A percentile compares a stretch with the other conserved stretches of the same genome.
phyloP scores from a whole-genome alignment of 2,329 filamentous ascomycete genomes.

The Anthostomella pinea region DNA sequence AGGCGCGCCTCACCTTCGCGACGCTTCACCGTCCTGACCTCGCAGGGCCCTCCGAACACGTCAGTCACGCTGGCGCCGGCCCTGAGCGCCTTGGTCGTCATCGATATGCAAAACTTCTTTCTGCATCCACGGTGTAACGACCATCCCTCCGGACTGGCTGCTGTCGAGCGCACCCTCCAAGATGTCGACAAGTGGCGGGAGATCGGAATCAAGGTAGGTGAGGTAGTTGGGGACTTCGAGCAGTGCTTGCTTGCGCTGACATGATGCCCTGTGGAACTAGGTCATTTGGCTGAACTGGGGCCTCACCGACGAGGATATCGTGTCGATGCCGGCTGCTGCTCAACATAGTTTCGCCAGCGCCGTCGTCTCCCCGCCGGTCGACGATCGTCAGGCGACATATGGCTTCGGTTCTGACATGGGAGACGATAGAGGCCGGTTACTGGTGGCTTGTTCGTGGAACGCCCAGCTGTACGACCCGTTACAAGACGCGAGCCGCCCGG shows the following conservation, averaged over 20 bases:
- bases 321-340: conserved; percentile 47
- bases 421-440: conserved; percentile 38
- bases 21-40: conserved; percentile 24
- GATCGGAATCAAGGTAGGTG: conserved; percentile 45
- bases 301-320: conserved; percentile 49
- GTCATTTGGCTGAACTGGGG: conserved; percentile 44
- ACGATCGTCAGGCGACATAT: conserved; percentile 15
- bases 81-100: conserved; percentile 45
- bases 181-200: conserved; percentile 45
- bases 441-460: conserved; percentile 57
- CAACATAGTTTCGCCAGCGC: conserved; percentile 45
- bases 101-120: conserved; percentile 55
- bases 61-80: conserved; percentile 38
- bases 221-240: no score
- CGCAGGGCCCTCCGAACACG: conserved; percentile 26
- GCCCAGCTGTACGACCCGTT: conserved; percentile 48
- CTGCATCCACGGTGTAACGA: conserved; percentile 40
- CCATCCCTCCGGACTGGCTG: conserved; percentile 41
- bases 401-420: conserved; percentile 49
- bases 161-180: conserved; percentile 37
- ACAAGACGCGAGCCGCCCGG: conserved; percentile 34
- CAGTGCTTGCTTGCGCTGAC: background rate
- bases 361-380: conserved; percentile 25
- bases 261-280: background rate
- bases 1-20: conserved; percentile 15